Conservation (phyloP, 306 rosid genomes). For the Datisca glomerata region DNA sequence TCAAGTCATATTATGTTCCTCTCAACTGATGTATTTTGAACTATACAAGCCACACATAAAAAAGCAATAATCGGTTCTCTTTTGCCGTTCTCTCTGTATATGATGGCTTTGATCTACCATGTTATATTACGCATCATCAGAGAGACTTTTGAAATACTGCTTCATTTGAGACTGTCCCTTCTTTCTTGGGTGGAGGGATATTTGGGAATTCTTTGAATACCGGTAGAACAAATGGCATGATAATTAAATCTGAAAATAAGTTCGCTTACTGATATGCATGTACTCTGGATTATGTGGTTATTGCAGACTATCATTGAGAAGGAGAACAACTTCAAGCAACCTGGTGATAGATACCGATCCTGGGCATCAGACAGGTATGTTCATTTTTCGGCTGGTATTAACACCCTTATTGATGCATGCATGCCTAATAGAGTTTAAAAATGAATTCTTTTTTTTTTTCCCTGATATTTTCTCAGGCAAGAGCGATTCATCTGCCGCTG, state of each 20-base stretch:
- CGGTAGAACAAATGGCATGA: no score
- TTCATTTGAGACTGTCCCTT: background rate
- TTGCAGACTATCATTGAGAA: conserved; percentile 47
- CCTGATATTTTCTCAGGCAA: no score
- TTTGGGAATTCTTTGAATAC: no score
- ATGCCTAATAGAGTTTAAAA: background rate
- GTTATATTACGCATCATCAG: background rate
- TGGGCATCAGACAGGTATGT: conserved; percentile 70
- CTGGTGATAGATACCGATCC: conserved; percentile 90
- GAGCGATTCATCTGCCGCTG: conserved; percentile 58
- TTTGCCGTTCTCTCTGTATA: background rate
- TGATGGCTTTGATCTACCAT: no score
- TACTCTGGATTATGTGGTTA: background rate
- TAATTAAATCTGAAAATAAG: no score
- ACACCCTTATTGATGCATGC: background rate
- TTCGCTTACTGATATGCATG: background rate
- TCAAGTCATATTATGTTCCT: no score
- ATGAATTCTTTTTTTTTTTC: background rate
- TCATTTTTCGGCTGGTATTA: background rate
- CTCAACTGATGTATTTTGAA: no score
- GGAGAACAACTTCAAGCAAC: conserved; percentile 87
- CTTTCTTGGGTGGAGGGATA: no score
- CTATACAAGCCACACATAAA: no score
- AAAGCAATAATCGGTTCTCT: background rate
- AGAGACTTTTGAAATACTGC: background rate